These are phyloP conservation scores for Yarrowia galli DNA, from an alignment of 1,139 yeast genomes.

Conservation along the genomic window DNA sequence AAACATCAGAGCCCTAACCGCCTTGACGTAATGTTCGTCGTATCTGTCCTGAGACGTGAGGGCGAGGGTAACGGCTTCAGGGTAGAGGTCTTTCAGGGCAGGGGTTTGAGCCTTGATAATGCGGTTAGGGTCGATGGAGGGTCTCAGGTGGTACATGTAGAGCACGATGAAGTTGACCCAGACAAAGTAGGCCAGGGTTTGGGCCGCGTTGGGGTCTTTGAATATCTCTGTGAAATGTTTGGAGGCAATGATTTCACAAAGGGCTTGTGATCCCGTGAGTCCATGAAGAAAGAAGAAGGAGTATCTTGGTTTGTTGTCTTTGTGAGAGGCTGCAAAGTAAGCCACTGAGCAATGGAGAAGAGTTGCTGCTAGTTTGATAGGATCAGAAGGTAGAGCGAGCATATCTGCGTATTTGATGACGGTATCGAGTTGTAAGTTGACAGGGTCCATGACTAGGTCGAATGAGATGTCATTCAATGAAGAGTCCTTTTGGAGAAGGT, in stretches of 20 bases:
- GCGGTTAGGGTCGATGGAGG: constrained; percentile 43
- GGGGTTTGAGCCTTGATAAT: constrained; percentile 40
- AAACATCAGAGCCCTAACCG: constrained; percentile 46
- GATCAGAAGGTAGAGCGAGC: constrained; percentile 42
- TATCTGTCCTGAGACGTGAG: constrained; percentile 42
- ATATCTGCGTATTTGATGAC: constrained; percentile 43
- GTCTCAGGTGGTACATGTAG: constrained; percentile 45
- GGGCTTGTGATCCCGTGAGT: constrained; percentile 48
- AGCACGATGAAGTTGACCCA: constrained; percentile 44
- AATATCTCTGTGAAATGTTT: constrained; percentile 41
- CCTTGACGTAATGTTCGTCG: constrained; percentile 47
- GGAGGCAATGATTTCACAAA: constrained; percentile 44
- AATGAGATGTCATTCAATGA: constrained; percentile 42
- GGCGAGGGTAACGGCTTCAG: constrained; percentile 42
- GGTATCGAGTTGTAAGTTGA: constrained; percentile 39
- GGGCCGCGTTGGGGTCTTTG: constrained; percentile 41
- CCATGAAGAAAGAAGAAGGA: constrained; percentile 49
- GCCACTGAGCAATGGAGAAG: constrained; percentile 44
- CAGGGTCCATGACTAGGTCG: constrained; percentile 37
- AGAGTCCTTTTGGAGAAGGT: constrained; percentile 43
- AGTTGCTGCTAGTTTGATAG: constrained; percentile 42
- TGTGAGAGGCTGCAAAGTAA: constrained; percentile 45
- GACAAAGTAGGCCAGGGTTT: constrained; percentile 41
- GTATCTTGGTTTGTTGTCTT: constrained; percentile 44
- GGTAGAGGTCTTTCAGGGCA: constrained; percentile 42